Base-by-base conservation (phyloP, 331 rosid species). In the Quercus lobata region DNA sequence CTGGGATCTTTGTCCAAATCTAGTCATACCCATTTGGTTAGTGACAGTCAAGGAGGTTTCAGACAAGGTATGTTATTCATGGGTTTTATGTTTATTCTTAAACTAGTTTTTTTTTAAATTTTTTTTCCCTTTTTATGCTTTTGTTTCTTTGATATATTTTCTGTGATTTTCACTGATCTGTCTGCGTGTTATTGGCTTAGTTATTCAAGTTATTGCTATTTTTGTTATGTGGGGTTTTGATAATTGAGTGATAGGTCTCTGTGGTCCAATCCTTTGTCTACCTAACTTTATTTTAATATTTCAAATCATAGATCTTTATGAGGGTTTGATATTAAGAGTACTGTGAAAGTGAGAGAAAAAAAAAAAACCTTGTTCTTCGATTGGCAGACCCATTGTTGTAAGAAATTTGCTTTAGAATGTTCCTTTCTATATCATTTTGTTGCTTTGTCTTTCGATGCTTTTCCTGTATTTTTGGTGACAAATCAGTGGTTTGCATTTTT, bases 31-130 rank as follows among this genome's bases (percentile, higher is more conserved):
- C 88, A 80, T 94, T 88, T 84, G 74, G 79, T 56, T 74, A 70
- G 46, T 82, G 69, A 76, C 85, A 2, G 87, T 79, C 60, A 11
- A 77, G 57, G 66, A 76, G 34, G 76, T 83, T 75, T 77, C 52
- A 66, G 17, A 25, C 66, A 35, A 93, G 97, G 97, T 89, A 49
- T 73, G 71, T 79, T 82, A 83, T 8, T 63, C 63, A 62, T 89
- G 86, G 86, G 85, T 82, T 77, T 86, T 35, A 57, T 78, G 73
- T 41, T 9, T 41, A 41, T 41, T 41, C 49, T 9, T 9, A 41
- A 41, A 41, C 27, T 69, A 55, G 73, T 60, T 77, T 60, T 83
- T 29, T 44, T 7, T 10, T 75, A 27, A 27, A 25, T 27, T 27
- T 27, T 27, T 27, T 27, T n/a, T n/a, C n/a, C n/a, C n/a, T n/a